Conservation (phyloP, 2,329 filamentous ascomycete genomes). For the Ophiostoma sp. region DNA sequence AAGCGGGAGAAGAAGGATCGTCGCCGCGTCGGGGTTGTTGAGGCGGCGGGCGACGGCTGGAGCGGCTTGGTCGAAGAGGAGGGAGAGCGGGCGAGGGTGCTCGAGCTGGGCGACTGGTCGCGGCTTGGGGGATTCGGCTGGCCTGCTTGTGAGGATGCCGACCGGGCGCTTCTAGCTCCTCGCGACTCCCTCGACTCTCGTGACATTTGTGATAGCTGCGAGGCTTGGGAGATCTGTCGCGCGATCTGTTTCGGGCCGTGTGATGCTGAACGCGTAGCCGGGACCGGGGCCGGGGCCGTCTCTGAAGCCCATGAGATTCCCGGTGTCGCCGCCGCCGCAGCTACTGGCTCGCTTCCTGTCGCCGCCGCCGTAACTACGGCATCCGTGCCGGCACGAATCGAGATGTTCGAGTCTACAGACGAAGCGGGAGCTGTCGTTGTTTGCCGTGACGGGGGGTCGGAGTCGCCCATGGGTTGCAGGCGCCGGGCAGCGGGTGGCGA, state of each 20-base stretch:
- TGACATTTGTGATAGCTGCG: not conserved
- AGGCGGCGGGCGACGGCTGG: slow-evolving; percentile 39
- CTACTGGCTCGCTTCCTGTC: not conserved
- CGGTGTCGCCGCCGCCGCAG: not conserved
- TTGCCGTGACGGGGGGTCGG: slow-evolving; percentile 24
- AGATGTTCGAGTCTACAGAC: not conserved
- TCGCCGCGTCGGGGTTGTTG: slow-evolving; percentile 31
- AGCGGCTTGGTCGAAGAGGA: slow-evolving; percentile 32
- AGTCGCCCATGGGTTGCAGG: slow-evolving; percentile 24
- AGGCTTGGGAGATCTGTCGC: slow-evolving; percentile 4
- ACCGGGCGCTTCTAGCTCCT: not conserved
- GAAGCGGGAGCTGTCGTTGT: slow-evolving; percentile 15
- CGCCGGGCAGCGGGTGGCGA: not conserved
- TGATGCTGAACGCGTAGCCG: not conserved
- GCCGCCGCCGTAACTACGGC: slow-evolving; percentile 8
- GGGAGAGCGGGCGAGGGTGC: not conserved
- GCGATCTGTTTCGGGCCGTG: slow-evolving; percentile 1
- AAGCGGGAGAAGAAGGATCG: slow-evolving; percentile 51
- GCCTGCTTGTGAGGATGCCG: not conserved
- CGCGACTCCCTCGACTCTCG: slow-evolving; percentile 5
- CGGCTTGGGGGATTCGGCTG: not conserved
- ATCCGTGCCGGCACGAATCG: slow-evolving; percentile 1
- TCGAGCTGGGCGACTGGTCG: slow-evolving; percentile 1
- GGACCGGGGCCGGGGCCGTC: not conserved
- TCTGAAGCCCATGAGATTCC: slow-evolving; percentile 1